Evolutionary conservation across 371 early-diverging fungal genomes (phyloP), one percentile per base, ranked within the genome.

Genomic region (Mortierella sp.): DNA sequence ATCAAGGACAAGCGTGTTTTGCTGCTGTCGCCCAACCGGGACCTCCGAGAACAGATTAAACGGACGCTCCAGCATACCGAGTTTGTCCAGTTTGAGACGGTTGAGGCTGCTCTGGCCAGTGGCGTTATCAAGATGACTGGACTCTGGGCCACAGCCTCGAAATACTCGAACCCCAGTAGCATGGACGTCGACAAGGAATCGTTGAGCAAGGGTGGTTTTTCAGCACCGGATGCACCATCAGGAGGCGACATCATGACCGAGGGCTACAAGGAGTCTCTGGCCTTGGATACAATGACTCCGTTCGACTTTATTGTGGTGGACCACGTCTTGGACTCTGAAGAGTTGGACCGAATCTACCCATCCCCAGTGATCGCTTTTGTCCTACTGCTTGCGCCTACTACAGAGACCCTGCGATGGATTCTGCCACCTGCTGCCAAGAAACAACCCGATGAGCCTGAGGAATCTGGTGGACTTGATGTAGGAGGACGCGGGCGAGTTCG

Each of bases 241-340:
- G 46, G n/a, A 26, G 48, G 13, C 48, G 71, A 70, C 2, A 48
- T 70, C 14, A 43, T 46, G 43, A 48, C 28, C 16, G 40, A 19
- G 24, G 61, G 50, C 2, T 43, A n/a, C 26, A 26, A 40, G 11
- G 43, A 55, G 6, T 37, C 57, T 21, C 14, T 31, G n/a, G 51
- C 24, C 48, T 37, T 37, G 51, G 69, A 51, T 37, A 19, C 57
- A 11, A n/a, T 37, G 31, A 19, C 10, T 10, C 77, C 37, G 3
- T 85, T 81, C 44, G 86, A 85, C 14, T 85, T 81, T 24, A 85
- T 85, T n/a, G 64, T 85, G 16, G 82, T 85, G 8, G 86, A 85
- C 28, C 82, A 85, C 61, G 82, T 85, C 37, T 59, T 85, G 43
- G 86, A 85, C 53, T 81, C 86, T 54, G 81, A 71, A 24, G 86